Evolutionary conservation across 306 rosid genomes (phyloP).

Genomic region (Nissolia schottii): DNA sequence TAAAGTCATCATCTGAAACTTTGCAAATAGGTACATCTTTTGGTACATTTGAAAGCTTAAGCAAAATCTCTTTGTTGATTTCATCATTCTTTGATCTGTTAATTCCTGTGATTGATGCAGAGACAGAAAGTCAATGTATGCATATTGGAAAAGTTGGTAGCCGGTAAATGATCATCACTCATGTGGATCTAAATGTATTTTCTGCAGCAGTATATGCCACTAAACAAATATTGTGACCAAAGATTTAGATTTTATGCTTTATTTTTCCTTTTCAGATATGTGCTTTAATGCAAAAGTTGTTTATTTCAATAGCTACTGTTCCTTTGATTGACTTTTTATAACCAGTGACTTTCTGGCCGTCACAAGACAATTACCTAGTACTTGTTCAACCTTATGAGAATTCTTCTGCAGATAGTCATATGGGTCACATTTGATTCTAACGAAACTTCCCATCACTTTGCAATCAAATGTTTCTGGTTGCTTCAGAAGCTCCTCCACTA

Average conservation of each 20-base stretch:
- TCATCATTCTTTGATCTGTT: constrained; percentile 29
- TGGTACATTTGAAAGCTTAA: constrained; percentile 44
- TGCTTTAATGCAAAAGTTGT: background rate
- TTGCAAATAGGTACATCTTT: constrained; percentile 45
- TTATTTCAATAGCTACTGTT: background rate
- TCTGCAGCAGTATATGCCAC: constrained; percentile 16
- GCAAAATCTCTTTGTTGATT: constrained; percentile 34
- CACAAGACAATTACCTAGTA: constrained; percentile 47
- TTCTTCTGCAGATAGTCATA: constrained; percentile 64
- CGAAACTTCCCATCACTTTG: constrained; percentile 68
- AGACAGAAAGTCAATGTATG: constrained; percentile 11
- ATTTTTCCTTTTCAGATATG: background rate
- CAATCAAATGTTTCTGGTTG: constrained; percentile 44
- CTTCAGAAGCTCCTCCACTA: constrained; percentile 57
- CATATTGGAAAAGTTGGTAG: background rate
- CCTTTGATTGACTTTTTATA: constrained; percentile 1
- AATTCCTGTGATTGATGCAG: constrained; percentile 45
- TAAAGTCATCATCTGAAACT: constrained; percentile 69
- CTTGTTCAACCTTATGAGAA: constrained; percentile 57
- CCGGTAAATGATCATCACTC: background rate
- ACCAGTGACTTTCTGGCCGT: background rate
- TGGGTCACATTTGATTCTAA: constrained; percentile 62
- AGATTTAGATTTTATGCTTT: background rate
- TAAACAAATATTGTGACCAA: background rate
- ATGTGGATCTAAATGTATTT: background rate